phyloP scores from a whole-genome alignment of 2,329 filamentous ascomycete species.

The Scedosporium boydii region DNA sequence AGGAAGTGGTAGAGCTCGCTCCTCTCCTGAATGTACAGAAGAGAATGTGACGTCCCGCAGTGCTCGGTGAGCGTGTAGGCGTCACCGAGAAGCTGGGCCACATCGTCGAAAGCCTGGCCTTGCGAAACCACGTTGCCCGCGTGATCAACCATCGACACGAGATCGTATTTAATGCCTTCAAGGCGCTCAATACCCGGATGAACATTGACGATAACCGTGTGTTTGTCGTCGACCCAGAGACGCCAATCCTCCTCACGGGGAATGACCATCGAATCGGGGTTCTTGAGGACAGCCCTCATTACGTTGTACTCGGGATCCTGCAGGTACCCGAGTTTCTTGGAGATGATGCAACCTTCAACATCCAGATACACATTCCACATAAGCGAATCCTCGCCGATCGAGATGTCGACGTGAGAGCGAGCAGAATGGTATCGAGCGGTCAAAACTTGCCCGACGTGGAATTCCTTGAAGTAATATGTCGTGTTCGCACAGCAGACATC shows the following conservation, averaged over 20 bases:
- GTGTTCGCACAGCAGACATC: not conserved
- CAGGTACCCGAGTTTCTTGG: not conserved
- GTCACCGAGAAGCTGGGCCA: not conserved
- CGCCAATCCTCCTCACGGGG: conserved; percentile 2
- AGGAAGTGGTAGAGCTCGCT: conserved; percentile 8
- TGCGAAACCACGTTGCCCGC: not conserved
- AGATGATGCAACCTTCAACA: not conserved
- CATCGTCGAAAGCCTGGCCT: not conserved
- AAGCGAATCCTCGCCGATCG: not conserved
- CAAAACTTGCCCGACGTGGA: conserved; percentile 3
- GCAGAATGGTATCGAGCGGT: conserved; percentile 1
- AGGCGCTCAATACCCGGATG: not conserved
- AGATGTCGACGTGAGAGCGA: not conserved
- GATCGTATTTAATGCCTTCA: not conserved
- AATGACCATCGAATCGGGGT: not conserved
- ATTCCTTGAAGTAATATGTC: conserved; percentile 1
- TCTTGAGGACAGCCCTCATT: not conserved
- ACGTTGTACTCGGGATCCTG: not conserved
- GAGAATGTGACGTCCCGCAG: conserved; percentile 7
- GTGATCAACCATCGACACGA: not conserved
- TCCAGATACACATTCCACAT: conserved; percentile 3
- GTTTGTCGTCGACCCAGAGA: not conserved
- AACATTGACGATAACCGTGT: not conserved
- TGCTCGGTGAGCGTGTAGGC: conserved; percentile 1
- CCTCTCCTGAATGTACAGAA: not conserved